Evolutionary conservation across 345 rosid species (phyloP), one percentile per base, ranked within the genome.

Genomic region (Trapa incisa): DNA sequence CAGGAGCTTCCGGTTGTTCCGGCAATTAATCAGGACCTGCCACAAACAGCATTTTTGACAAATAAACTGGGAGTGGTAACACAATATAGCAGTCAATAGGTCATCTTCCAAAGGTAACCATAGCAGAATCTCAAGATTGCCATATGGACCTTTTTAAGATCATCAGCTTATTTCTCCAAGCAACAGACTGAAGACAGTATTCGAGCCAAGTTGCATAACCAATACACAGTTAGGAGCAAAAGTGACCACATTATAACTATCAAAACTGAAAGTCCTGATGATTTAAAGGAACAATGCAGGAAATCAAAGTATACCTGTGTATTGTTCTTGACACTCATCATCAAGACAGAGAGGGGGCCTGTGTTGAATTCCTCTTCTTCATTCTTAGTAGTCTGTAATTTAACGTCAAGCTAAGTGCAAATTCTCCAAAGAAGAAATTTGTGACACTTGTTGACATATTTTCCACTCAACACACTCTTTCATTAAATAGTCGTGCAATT

Each of bases 361-460:
- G 98, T 95, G 84, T 82, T 95, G 75, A 95, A 91, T 37, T 95
- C 99, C 78, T 95, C 98, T 70, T 95, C 99, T 78, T 95, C 96
- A 0, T 68, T 95, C 86, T 91, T 89, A 47, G 69, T 76, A 68
- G 48, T 75, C 82, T 79, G 79, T 50, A 39, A 33, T 29, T 15
- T 37, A 61, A 37, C 32, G 22, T 42, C 11, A 10, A 42, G 22
- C 6, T 13, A 62, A 36, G 38, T 41, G 4, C 68, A 48, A 45
- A 13, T 45, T 11, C 48, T 45, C 11, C 48, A 45, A 45, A 7
- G 29, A 65, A 65, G 39, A 56, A 33, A 37, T 45, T 14, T 33
- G 14, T 15, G 29, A 65, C 13, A 47, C 32, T 47, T 45, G 58
- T 38, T 45, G 37, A 1, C 37, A 47, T 45, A 45, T 41, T 47